phyloP scores from a whole-genome alignment of 192 early-diverging fungal species.

The Coemansia aciculifera region DNA sequence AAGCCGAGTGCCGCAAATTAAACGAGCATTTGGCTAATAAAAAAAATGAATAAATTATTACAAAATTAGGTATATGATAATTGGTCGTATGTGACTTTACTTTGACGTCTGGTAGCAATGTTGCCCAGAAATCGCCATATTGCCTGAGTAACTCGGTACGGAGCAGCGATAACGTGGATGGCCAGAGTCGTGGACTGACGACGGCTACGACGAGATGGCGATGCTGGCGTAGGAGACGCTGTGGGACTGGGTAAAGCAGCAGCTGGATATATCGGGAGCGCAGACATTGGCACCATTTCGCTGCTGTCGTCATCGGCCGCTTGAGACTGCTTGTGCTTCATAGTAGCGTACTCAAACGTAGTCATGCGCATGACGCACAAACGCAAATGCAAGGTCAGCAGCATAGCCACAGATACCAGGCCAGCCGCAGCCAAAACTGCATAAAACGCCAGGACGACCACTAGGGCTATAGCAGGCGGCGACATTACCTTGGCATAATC shows the following conservation, averaged over 20 bases:
- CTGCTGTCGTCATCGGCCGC: neutral
- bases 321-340: conserved; percentile 10
- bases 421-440: conserved; percentile 7
- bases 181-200: neutral
- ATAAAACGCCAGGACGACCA: conserved; percentile 22
- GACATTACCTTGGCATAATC: neutral
- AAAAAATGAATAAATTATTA: neutral
- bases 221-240: neutral
- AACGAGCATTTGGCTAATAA: conserved; percentile 58
- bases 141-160: neutral
- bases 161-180: neutral
- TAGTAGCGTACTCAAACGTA: conserved; percentile 38
- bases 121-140: neutral
- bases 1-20: conserved; percentile 68
- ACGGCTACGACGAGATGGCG: neutral
- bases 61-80: neutral
- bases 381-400: conserved; percentile 37
- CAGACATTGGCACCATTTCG: conserved; percentile 21
- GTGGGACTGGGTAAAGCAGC: neutral
- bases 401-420: conserved; percentile 19
- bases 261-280: neutral
- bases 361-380: conserved; percentile 30
- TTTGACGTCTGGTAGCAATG: neutral
- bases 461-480: neutral
- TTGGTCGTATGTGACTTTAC: neutral